Conservation (phyloP, 768 basidiomycete species). For the Lactarius psammicola region DNA sequence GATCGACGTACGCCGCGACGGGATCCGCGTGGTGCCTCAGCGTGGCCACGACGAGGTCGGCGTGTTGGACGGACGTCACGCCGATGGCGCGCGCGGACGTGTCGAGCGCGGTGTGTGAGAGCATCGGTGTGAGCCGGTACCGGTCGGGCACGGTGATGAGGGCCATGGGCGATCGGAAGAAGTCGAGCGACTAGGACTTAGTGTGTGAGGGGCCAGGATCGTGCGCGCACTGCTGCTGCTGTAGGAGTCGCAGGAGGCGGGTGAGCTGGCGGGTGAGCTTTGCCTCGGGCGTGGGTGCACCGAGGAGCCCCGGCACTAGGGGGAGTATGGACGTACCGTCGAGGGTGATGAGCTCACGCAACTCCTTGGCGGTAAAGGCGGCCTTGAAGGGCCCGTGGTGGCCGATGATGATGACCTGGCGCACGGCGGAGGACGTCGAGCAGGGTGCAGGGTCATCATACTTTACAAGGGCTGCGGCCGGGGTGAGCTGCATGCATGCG, state of each 20-base stretch:
- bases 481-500: constrained; percentile 83
- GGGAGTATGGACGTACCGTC: constrained; percentile 68
- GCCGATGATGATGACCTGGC: constrained; percentile 79
- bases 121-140: constrained; percentile 39
- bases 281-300: constrained; percentile 37
- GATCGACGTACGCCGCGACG: no score
- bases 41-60: constrained; percentile 82
- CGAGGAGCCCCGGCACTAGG: constrained; percentile 48
- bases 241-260: constrained; percentile 63
- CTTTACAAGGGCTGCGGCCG: constrained; percentile 55
- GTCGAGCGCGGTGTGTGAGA: constrained; percentile 62
- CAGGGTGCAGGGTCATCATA: constrained; percentile 77
- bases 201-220: constrained; percentile 44
- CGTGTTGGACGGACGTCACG: constrained; percentile 48
- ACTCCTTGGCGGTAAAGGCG: constrained; percentile 89
- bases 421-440: constrained; percentile 66
- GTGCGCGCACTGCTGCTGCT: constrained; percentile 48
- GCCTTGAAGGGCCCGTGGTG: constrained; percentile 87
- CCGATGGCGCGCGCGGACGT: constrained; percentile 50
- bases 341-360: constrained; percentile 73
- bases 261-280: constrained; percentile 61
- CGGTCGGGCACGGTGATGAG: constrained; percentile 34
- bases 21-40: constrained; percentile 83
- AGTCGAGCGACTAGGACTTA: constrained; percentile 80
- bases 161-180: constrained; percentile 69